These are phyloP conservation scores for Candida verbasci DNA, from an alignment of 805 yeast species.

Conservation along the genomic window DNA sequence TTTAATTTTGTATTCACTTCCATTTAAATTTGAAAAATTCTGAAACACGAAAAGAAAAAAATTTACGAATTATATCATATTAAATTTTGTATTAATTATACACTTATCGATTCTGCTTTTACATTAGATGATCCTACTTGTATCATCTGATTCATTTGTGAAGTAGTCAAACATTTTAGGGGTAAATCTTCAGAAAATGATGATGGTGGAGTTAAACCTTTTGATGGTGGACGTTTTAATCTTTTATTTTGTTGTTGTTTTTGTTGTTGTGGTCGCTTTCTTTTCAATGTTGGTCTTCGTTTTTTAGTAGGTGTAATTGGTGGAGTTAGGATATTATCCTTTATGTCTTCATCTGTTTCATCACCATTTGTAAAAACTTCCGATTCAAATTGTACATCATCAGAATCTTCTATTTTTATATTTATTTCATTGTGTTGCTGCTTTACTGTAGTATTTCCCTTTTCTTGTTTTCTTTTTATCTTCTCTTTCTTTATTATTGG, in stretches of 20 bases:
- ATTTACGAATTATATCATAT: neutral
- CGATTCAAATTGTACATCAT: neutral
- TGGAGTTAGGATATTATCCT: constrained; percentile 21
- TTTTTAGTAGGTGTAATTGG: constrained; percentile 31
- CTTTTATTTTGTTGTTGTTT: constrained; percentile 10
- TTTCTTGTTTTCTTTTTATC: constrained; percentile 5
- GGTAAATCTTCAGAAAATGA: constrained; percentile 20
- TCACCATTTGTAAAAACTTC: constrained; percentile 1
- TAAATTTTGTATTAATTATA: neutral
- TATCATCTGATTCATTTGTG: constrained; percentile 12
- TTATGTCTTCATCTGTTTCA: neutral
- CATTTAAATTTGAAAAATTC: neutral
- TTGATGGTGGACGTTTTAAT: constrained; percentile 11
- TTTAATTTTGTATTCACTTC: neutral
- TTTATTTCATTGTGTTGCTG: neutral
- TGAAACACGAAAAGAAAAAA: constrained; percentile 10
- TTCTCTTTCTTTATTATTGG: constrained; percentile 11
- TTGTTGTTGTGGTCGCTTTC: constrained; percentile 14
- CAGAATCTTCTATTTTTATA: neutral
- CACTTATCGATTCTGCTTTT: constrained; percentile 3
- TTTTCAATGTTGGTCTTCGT: constrained; percentile 15
- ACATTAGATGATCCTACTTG: constrained; percentile 1
- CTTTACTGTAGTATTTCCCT: no score
- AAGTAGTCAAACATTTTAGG: constrained; percentile 7
- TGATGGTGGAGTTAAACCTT: constrained; percentile 34